phyloP scores from a whole-genome alignment of 2,329 filamentous ascomycete genomes.

The Epichloe typhina region DNA sequence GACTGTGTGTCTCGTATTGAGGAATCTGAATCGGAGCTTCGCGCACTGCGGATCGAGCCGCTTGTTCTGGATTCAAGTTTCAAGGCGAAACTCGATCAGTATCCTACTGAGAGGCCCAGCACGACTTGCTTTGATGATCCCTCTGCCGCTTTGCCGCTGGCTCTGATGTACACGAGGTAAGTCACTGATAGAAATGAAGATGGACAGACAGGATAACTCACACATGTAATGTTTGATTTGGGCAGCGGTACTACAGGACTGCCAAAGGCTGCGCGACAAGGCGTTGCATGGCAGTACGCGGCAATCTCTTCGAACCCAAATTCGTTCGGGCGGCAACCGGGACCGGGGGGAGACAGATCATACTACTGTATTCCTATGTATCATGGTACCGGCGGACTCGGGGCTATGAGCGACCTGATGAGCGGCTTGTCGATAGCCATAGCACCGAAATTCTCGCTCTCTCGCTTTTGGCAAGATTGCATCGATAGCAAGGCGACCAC shows the following conservation, averaged over 20 bases:
- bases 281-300: background rate
- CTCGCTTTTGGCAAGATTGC: constrained; percentile 6
- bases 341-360: constrained; percentile 2
- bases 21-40: background rate
- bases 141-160: background rate
- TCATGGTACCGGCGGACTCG: constrained; percentile 5
- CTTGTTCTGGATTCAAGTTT: background rate
- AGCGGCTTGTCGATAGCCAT: constrained; percentile 4
- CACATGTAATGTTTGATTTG: background rate
- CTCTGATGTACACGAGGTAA: constrained; percentile 5
- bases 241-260: constrained; percentile 5
- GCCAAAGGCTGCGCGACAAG: constrained; percentile 1
- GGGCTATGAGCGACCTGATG: constrained; percentile 3
- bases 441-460: constrained; percentile 5
- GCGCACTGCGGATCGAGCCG: background rate
- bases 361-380: constrained; percentile 5
- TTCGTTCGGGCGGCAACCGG: constrained; percentile 1
- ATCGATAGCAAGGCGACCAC: constrained; percentile 5
- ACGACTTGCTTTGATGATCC: constrained; percentile 4
- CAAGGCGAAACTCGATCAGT: background rate
- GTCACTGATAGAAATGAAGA: background rate
- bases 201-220: background rate
- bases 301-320: background rate
- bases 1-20: constrained; percentile 3
- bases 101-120: background rate